These are phyloP conservation scores for Castanopsis chinensis DNA, from an alignment of 306 rosid genomes.

Conservation along the genomic window DNA sequence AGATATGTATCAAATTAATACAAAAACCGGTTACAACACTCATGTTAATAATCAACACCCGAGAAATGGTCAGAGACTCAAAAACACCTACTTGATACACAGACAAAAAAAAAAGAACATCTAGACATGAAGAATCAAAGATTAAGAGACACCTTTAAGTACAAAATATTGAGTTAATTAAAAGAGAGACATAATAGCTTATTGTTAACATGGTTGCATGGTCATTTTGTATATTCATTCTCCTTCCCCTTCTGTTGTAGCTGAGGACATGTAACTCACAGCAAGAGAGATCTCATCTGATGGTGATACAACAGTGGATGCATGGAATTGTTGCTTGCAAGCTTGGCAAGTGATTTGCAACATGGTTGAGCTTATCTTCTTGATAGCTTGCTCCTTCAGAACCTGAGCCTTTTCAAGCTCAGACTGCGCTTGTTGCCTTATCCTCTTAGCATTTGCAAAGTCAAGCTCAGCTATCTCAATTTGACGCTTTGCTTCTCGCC, in stretches of 20 bases:
- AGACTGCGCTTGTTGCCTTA: constrained; percentile 76
- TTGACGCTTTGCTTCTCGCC: constrained; percentile 73
- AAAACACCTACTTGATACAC: constrained; percentile 40
- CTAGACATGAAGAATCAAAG: constrained; percentile 1
- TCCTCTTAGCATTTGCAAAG: constrained; percentile 73
- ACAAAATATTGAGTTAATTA: constrained; percentile 25
- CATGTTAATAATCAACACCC: constrained; percentile 41
- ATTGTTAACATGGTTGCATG: constrained; percentile 9
- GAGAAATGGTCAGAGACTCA: constrained; percentile 45
- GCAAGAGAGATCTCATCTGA: constrained; percentile 76
- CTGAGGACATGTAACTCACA: constrained; percentile 80
- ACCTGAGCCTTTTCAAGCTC: constrained; percentile 69
- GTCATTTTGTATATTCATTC: constrained; percentile 31
- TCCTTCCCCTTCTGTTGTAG: constrained; percentile 75
- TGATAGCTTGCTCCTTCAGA: constrained; percentile 72
- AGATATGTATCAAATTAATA: constrained; percentile 29
- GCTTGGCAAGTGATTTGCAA: constrained; percentile 83
- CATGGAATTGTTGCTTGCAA: constrained; percentile 72
- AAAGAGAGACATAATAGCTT: constrained; percentile 3
- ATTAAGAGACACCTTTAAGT: constrained; percentile 1
- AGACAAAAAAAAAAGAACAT: constrained; percentile 32
- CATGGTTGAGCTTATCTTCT: constrained; percentile 64
- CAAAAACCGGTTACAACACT: constrained; percentile 42
- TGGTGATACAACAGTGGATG: constrained; percentile 32
- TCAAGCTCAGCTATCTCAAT: constrained; percentile 79